Base-by-base conservation (phyloP, 2,329 filamentous ascomycete genomes). In the Chaetomium olivaceum region DNA sequence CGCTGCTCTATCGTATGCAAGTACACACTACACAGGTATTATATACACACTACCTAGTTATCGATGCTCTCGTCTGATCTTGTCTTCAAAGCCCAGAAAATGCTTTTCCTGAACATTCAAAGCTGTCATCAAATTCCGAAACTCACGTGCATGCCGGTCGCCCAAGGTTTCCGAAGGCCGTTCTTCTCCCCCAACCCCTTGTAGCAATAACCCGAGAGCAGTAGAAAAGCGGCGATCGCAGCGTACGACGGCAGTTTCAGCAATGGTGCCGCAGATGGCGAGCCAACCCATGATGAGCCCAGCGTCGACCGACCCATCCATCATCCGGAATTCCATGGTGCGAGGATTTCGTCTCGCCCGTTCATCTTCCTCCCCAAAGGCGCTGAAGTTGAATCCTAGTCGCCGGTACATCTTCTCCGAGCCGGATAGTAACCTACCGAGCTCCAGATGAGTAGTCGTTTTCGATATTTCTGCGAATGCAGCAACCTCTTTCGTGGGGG, bases 351-450 rank as follows among this genome's bases (percentile, higher is more conserved):
- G 72, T 6, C 70, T 61, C 0, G 77, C 74, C 1, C 76, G 71
- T 51, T 76, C 76, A 62, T 78, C 76, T 56, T 79, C 77, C 31
- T 72, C 68, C 1, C 75, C 77, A 54, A 79, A 77, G 1, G 76
- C 74, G 64, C 77, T 77, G 56, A 80, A 80, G 69, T 80, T 80
- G 73, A 79, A 79, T 1, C 78, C 78, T 3, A 80, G 74, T 5
- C 78, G 75, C 0, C 77, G 74, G 67, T 77, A 74, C 61, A 73
- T 72, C 39, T 70, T 72, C 36, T 71, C 71, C 0, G 71, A 64
- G 0, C 78, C 78, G 1, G 77, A 78, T 14, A 80, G 72, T 29
- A 80, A 69, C 56, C 67, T 69, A 8, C 77, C 78, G 5, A 80
- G 73, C 52, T 77, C 71, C 3, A 66, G 50, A 39, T 75, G 69